These are phyloP conservation scores for Penicillium salamii DNA, from an alignment of 495 filamentous ascomycete genomes.

Conservation along the genomic window DNA sequence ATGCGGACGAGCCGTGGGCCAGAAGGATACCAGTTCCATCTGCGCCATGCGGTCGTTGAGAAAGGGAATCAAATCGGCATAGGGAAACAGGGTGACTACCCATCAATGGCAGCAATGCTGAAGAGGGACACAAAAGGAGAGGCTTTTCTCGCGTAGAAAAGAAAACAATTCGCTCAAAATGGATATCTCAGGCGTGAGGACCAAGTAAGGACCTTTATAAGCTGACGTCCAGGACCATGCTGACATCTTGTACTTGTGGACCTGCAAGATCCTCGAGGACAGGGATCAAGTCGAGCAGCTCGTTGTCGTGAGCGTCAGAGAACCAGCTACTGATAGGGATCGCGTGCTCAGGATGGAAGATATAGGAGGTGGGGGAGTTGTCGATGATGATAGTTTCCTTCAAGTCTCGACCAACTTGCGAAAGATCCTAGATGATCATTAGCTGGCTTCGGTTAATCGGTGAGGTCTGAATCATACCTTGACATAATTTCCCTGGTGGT, in stretches of 20 bases:
- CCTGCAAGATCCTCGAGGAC: conserved; percentile 96
- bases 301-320: conserved; percentile 99
- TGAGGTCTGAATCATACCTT: conserved; percentile 53
- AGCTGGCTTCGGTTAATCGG: conserved; percentile 1
- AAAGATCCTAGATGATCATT: conserved; percentile 65
- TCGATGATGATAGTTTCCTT: conserved; percentile 99
- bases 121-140: conserved; percentile 11
- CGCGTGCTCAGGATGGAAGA: conserved; percentile 98
- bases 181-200: conserved; percentile 32
- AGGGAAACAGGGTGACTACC: conserved; percentile 11
- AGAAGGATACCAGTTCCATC: conserved; percentile 24
- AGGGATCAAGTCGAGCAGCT: conserved; percentile 95
- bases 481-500: conserved; percentile 99
- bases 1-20: conserved; percentile 20
- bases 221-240: conserved; percentile 93
- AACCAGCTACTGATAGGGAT: conserved; percentile 99
- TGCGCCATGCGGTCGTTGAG: conserved; percentile 7
- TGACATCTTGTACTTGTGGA: conserved; percentile 87
- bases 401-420: conserved; percentile 92
- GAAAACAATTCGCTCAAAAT: conserved; percentile 29
- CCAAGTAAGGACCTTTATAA: conserved; percentile 52
- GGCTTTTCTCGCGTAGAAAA: conserved; percentile 28
- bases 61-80: conserved; percentile 17
- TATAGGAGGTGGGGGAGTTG: conserved; percentile 98
- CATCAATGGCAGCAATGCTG: conserved; percentile 21